Base-by-base conservation (phyloP, 805 yeast species). In the Groenewaldozyma tartarivorans region DNA sequence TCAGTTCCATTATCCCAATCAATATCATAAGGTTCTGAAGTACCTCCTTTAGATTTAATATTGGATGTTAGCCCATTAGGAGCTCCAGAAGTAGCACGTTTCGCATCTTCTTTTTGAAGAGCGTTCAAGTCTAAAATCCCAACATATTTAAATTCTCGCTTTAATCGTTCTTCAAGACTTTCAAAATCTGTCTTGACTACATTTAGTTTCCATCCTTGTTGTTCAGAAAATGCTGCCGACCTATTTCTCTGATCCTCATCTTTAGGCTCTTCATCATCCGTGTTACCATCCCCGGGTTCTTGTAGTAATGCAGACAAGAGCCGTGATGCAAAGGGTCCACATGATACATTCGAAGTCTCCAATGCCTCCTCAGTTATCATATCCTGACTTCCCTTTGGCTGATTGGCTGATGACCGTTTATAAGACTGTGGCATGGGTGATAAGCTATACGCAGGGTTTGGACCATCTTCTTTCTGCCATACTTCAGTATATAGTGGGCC, bases 291-390 rank as follows among this genome's bases (percentile, higher is more conserved):
- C 20, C 20, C 39, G 5, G 40, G 27, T 29, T 61, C 65, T 4
- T 56, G 51, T 41, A 87, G 63, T 7, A 90, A 68, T 0, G 96
- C 97, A 4, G 95, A 75, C 39, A 90, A 58, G 35, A 90, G 66
- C 44, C 98, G 71, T 19, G 88, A 79, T 0, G 94, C 80, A 27
- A 90, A 67, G 1, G 98, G 97, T 1, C 98, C 98, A 57, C 95
- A 81, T 1, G 94, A 80, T 1, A 90, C 67, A 18, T 74, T 77
- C 43, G 83, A 90, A 0, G 80, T 70, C 48, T 83, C 90, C 42
- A 88, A 59, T 1, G 63, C 58, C 3, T 74, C 78, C 52, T 82
- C 94, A 20, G 61, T 66, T 35, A 83, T 51, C 20, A 67, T 69
- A 18, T 72, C 77, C 1, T 78, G 65, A 1, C 79, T 67, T 4